These are phyloP conservation scores for Pleomassaria siparia DNA, from an alignment of 2,329 filamentous ascomycete species.

Conservation along the genomic window DNA sequence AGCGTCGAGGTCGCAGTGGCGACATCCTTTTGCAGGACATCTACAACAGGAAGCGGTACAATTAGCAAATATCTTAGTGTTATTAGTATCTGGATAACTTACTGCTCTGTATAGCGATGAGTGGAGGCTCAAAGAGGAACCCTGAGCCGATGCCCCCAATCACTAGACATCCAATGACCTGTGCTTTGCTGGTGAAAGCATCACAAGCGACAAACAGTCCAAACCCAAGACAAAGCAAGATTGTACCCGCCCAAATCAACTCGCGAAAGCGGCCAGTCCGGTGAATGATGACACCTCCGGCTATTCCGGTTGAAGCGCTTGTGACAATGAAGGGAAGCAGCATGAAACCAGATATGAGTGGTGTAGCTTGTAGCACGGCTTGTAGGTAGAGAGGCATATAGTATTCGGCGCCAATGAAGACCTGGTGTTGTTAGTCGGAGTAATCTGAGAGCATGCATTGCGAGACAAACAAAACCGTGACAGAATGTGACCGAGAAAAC, in stretches of 20 bases:
- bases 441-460: not conserved
- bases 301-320: constrained; percentile 49
- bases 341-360: constrained; percentile 62
- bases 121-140: constrained; percentile 56
- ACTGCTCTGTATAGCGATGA: constrained; percentile 60
- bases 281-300: constrained; percentile 51
- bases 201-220: constrained; percentile 39
- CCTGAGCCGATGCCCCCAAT: constrained; percentile 55
- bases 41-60: too few species aligned
- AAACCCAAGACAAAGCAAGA: constrained; percentile 36
- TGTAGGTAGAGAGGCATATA: constrained; percentile 77
- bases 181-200: constrained; percentile 25
- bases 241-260: constrained; percentile 38
- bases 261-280: constrained; percentile 47
- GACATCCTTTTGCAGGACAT: constrained; percentile 52
- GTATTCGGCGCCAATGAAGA: constrained; percentile 61
- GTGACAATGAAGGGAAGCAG: constrained; percentile 60
- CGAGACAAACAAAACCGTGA: constrained; percentile 48
- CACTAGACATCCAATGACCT: constrained; percentile 53
- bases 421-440: constrained; percentile 9
- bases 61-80: too few species aligned
- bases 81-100: too few species aligned
- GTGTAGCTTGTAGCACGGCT: constrained; percentile 62
- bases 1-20: constrained; percentile 57
- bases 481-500: constrained; percentile 53